phyloP scores from a whole-genome alignment of 805 yeast species.

The Diddensiella caesifluorescens region DNA sequence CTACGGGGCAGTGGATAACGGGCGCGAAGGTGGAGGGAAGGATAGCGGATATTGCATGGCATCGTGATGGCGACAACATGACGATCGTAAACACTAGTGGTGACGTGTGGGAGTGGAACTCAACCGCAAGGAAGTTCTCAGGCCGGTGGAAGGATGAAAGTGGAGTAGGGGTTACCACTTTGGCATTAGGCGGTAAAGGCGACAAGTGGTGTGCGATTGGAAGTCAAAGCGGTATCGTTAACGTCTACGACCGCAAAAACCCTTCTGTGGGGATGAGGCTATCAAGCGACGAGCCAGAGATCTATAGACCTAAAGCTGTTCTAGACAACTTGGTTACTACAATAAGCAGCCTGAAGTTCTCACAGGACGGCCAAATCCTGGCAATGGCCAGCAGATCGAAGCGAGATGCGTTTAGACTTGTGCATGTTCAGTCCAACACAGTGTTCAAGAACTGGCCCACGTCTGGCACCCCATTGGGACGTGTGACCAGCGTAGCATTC shows the following conservation, averaged over 20 bases:
- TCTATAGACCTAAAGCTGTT: slow-evolving; percentile 50
- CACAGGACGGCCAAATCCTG: slow-evolving; percentile 83
- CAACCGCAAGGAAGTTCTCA: slow-evolving; percentile 44
- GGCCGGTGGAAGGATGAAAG: slow-evolving; percentile 81
- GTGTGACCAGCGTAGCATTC: slow-evolving; percentile 74
- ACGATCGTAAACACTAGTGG: slow-evolving; percentile 71
- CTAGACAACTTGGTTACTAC: slow-evolving; percentile 79
- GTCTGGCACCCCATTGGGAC: slow-evolving; percentile 92
- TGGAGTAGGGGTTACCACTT: slow-evolving; percentile 75
- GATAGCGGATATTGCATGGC: slow-evolving; percentile 74
- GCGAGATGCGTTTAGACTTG: slow-evolving; percentile 79
- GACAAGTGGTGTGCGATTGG: slow-evolving; percentile 89
- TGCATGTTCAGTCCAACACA: slow-evolving; percentile 80
- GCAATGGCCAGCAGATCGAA: slow-evolving; percentile 80
- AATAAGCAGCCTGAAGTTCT: slow-evolving; percentile 66
- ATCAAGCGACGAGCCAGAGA: slow-evolving; percentile 31
- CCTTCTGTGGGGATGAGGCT: slow-evolving; percentile 21
- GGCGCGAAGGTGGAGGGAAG: slow-evolving; percentile 89
- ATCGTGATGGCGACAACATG: slow-evolving; percentile 40
- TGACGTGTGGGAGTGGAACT: slow-evolving; percentile 82
- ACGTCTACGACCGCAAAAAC: slow-evolving; percentile 61
- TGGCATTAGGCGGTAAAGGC: slow-evolving; percentile 55
- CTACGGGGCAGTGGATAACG: slow-evolving; percentile 78
- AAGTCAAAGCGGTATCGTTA: slow-evolving; percentile 81
- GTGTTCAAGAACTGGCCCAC: slow-evolving; percentile 97